A percentile compares a stretch with the other conserved stretches of the same genome.
phyloP scores from a whole-genome alignment of 2,329 filamentous ascomycete species.

The Botryotinia globosa region DNA sequence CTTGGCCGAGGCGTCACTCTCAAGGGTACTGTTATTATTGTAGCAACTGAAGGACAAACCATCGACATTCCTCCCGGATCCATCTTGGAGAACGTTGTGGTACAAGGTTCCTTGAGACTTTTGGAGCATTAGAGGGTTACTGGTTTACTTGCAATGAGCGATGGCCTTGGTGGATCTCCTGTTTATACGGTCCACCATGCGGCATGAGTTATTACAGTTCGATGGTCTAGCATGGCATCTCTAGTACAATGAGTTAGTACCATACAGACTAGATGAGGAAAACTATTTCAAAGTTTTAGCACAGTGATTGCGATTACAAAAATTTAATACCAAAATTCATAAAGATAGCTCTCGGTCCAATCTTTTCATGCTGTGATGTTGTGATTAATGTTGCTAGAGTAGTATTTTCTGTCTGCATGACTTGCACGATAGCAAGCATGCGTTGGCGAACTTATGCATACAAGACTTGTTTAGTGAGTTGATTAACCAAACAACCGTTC shows the following conservation, averaged over 20 bases:
- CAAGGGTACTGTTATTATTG: conserved; percentile 98
- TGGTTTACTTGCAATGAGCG: conserved; percentile 15
- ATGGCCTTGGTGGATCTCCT: conserved; percentile 17
- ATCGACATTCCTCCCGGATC: conserved; percentile 97
- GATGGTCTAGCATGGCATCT: conserved; percentile 20
- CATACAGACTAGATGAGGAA: conserved; percentile 17
- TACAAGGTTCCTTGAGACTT: conserved; percentile 87
- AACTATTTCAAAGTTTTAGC: conserved; percentile 6
- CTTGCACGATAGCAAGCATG: conserved; percentile 3
- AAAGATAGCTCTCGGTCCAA: neutral
- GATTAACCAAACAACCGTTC: neutral
- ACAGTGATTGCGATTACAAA: conserved; percentile 2
- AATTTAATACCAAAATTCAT: conserved; percentile 10
- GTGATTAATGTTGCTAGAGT: neutral
- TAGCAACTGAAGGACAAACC: conserved; percentile 94
- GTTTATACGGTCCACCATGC: conserved; percentile 11
- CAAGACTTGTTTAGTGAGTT: neutral
- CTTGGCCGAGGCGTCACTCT: conserved; percentile 91
- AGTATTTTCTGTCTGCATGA: neutral
- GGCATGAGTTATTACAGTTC: neutral
- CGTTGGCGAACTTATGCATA: neutral
- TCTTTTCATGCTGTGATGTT: neutral
- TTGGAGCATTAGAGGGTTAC: conserved; percentile 56
- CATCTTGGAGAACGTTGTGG: conserved; percentile 96
- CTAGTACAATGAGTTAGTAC: conserved; percentile 11